Base-by-base conservation (phyloP, 257 asterid genomes). In the Leonotis leonurus region DNA sequence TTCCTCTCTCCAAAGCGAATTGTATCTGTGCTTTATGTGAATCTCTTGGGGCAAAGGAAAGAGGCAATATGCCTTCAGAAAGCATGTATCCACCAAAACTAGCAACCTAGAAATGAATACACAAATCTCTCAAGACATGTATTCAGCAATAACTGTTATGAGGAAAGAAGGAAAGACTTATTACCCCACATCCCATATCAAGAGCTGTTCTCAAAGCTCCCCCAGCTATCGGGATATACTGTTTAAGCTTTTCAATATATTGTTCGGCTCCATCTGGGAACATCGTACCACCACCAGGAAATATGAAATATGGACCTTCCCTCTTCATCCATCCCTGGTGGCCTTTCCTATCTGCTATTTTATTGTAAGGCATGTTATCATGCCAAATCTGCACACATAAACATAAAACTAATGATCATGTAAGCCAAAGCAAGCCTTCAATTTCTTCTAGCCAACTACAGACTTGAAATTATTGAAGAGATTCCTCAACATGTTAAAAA, bases 111-210 rank as follows among this genome's bases (percentile, higher is more conserved):
- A 73, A 69, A 46, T 45, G n/a, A 52, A 60, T 63, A 71, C 9
- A 53, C 37, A 2, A 18, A 26, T 9, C 1, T 50, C 13, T 58
- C 48, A 60, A 51, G 64, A 46, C 26, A 17, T 50, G 29, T 16
- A 52, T 49, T 62, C 18, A 54, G 25, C 18, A 45, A 8, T 52
- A 68, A 50, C 46, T 29, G 62, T 5, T 5, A 10, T 36, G 35
- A 52, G 22, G 49, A 41, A 53, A 44, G n/a, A 4, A 18, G 62
- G 68, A 24, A 8, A 33, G 37, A 12, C 26, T 65, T 14, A 72
- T 14, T 81, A 93, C 97, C 89, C 99, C 97, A 29, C 97, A 93
- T 59, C 97, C 99, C 97, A 89, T 93, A 69, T 93, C 99, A 67
- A 93, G 96, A 74, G 96, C 93, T 18, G 99, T 93, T 75, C 99